Base-by-base conservation (phyloP, 2,329 filamentous ascomycete species). In the Macrophomina pseudophaseolina region DNA sequence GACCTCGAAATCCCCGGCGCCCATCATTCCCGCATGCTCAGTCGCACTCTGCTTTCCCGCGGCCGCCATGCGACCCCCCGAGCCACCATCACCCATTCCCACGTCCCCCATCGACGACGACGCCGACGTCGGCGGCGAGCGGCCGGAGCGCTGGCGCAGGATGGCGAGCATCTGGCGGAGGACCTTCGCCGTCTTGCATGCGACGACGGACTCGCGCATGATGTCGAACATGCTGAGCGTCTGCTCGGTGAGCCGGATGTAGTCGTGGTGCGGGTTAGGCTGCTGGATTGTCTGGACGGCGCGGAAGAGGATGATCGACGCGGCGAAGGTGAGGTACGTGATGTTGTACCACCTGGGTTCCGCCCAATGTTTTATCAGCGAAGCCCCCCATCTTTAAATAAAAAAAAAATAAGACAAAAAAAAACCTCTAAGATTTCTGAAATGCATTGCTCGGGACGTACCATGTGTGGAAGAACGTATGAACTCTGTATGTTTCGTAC, bases 401-500 rank as follows among this genome's bases (percentile, higher is more conserved):
- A 23, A 23, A 23, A 23, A 2, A 23, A 23, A 23, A 23, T 23
- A 23, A 23, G 23, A 23, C n/a, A 23, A 3, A 23, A 23, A 23
- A 23, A 23, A 23, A 2, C 23, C 2, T 23, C 2, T 23, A 23
- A 23, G 23, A 23, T 23, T 23, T 23, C 23, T 23, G 23, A 23
- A 23, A 23, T 23, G 23, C 23, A 23, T 23, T 23, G 23, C 1
- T 0, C 6, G 1, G 7, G 23, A 33, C 9, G 38, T 1, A 80
- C 80, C 80, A 81, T 67, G 78, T 80, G 49, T 78, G 77, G 71
- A 81, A 81, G 67, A 79, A 81, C 0, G 73, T 73, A 62, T 81
- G 78, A 4, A 76, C 70, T 32, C 73, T 71, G 56, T 77, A 81
- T 18, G 79, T 80, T 16, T 79, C 73, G 56, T 80, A 73, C 14